phyloP scores from a whole-genome alignment of 2,329 filamentous ascomycete species.

The Cladophialophora exuberans region DNA sequence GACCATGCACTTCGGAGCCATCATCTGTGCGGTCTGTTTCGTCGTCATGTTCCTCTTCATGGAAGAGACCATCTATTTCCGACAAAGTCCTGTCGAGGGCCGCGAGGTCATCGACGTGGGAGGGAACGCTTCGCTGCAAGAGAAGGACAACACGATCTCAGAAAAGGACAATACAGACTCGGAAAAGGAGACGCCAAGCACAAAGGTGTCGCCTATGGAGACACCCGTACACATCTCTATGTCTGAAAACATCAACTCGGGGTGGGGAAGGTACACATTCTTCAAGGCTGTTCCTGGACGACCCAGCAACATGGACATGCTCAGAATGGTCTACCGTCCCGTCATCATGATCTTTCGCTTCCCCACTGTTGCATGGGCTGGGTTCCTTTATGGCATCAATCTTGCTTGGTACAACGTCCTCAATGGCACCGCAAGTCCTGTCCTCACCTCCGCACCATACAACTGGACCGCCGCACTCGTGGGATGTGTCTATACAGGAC shows the following conservation, averaged over 20 bases:
- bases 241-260: background rate
- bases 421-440: constrained; percentile 38
- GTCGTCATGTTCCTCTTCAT: constrained; percentile 61
- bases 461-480: constrained; percentile 35
- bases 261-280: constrained; percentile 16
- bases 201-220: too few relatives aligned
- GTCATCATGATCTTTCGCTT: constrained; percentile 36
- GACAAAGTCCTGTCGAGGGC: too few relatives aligned
- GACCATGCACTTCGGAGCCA: constrained; percentile 59
- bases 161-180: too few relatives aligned
- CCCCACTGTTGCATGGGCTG: constrained; percentile 45
- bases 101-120: constrained; percentile 37
- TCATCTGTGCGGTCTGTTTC: constrained; percentile 54
- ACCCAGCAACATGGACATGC: constrained; percentile 13
- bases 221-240: background rate
- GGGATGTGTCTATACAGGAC: constrained; percentile 35
- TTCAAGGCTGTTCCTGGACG: constrained; percentile 8
- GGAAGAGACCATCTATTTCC: constrained; percentile 63
- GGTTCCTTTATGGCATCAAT: constrained; percentile 44
- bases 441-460: constrained; percentile 37
- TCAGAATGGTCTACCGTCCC: constrained; percentile 26
- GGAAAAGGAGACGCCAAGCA: too few relatives aligned
- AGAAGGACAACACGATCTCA: background rate
- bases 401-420: constrained; percentile 40
- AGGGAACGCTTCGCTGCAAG: background rate